These are phyloP conservation scores for Nannochloris sp. DNA, from an alignment of 139 green algal genomes.

Conservation along the genomic window DNA sequence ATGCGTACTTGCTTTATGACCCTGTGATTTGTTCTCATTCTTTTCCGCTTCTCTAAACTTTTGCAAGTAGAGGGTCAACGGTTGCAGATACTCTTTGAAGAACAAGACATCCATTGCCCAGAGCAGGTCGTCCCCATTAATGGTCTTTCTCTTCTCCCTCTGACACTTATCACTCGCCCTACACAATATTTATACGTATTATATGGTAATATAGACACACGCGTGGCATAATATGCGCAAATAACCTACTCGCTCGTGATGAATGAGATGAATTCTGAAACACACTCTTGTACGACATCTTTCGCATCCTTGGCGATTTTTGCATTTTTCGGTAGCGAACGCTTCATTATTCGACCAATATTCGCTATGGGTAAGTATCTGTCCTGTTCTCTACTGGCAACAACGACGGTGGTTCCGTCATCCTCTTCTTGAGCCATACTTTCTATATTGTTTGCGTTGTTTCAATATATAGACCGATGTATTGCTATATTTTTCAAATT, in stretches of 20 bases:
- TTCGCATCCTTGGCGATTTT: constrained; percentile 99
- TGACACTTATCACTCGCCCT: constrained; percentile 98
- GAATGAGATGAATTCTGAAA: constrained; percentile 98
- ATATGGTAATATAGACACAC: not conserved
- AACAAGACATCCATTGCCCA: constrained; percentile 96
- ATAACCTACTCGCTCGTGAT: constrained; percentile 92
- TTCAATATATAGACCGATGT: no score
- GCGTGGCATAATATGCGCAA: not conserved
- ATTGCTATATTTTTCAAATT: no score
- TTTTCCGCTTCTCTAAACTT: constrained; percentile 85
- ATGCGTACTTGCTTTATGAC: constrained; percentile 2
- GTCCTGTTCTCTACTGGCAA: constrained; percentile 69
- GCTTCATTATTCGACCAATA: constrained; percentile 99
- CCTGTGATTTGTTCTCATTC: not conserved
- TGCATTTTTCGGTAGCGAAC: constrained; percentile 71
- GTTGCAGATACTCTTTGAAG: constrained; percentile 96
- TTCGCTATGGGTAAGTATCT: constrained; percentile 97
- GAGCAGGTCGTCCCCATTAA: constrained; percentile 97
- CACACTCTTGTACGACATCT: constrained; percentile 97
- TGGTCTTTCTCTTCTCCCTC: constrained; percentile 97
- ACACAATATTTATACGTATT: constrained; percentile 5
- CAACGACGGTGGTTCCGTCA: no score
- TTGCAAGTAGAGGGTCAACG: constrained; percentile 88
- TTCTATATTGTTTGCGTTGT: no score
- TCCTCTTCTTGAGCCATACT: no score